Evolutionary conservation across 768 basidiomycete genomes (phyloP).

Genomic region (Auricularia sp.): DNA sequence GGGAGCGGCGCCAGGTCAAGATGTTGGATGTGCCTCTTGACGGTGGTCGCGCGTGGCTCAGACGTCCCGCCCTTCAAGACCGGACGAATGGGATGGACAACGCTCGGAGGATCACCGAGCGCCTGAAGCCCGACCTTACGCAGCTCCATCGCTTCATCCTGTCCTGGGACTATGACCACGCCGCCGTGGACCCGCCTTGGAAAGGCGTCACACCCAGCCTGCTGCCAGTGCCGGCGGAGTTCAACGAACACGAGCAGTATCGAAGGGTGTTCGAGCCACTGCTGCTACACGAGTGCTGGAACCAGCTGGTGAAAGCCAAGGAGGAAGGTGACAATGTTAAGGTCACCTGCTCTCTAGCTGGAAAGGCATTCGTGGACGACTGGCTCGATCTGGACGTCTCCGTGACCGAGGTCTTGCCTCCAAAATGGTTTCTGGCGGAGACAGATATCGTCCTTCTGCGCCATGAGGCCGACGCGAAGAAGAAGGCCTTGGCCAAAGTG

Average conservation of each 20-base stretch:
- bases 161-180: conserved; percentile 78
- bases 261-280: conserved; percentile 72
- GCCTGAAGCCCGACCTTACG: conserved; percentile 76
- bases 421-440: conserved; percentile 66
- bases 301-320: conserved; percentile 71
- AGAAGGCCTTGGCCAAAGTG: conserved; percentile 63
- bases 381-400: conserved; percentile 73
- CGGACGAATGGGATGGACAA: conserved; percentile 49
- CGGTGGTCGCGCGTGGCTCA: not conserved
- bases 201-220: conserved; percentile 19
- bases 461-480: conserved; percentile 38
- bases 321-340: conserved; percentile 42
- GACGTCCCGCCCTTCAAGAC: conserved; percentile 16
- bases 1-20: conserved; percentile 54
- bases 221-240: conserved; percentile 51
- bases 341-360: conserved; percentile 54
- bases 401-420: conserved; percentile 47
- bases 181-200: conserved; percentile 49
- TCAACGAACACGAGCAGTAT: conserved; percentile 59
- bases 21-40: conserved; percentile 43
- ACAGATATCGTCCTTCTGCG: conserved; percentile 78
- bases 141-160: conserved; percentile 68
- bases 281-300: conserved; percentile 83
- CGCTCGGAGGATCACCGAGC: conserved; percentile 49
- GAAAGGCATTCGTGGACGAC: conserved; percentile 65